Evolutionary conservation across 2,329 filamentous ascomycete genomes (phyloP).

Genomic region (Endothia cerciana): DNA sequence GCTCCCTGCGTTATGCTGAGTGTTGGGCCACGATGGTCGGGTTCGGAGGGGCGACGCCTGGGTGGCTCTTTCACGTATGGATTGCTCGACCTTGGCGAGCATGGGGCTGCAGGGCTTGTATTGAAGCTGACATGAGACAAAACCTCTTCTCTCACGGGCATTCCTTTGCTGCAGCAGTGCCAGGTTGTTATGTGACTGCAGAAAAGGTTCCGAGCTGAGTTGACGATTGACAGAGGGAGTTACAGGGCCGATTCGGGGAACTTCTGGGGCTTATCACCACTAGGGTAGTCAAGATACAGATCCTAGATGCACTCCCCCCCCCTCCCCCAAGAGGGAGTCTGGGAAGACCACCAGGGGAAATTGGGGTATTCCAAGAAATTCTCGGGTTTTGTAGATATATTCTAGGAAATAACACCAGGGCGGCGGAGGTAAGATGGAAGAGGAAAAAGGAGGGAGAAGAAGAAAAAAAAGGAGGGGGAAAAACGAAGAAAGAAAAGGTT

Average conservation of each 20-base stretch:
- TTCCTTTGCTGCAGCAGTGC: not conserved
- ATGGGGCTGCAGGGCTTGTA: not conserved
- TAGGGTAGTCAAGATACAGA: not conserved
- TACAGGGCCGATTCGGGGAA: not conserved
- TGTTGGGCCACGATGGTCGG: constrained; percentile 9
- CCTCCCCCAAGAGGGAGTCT: not conserved
- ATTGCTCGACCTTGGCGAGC: not conserved
- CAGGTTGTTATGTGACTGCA: not conserved
- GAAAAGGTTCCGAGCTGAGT: not conserved
- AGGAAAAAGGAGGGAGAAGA: no score
- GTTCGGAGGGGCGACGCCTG: not conserved
- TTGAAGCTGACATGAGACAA: constrained; percentile 5
- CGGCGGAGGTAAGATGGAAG: no score
- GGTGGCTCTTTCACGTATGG: not conserved
- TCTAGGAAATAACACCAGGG: no score
- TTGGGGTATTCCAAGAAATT: no score
- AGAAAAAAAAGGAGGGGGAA: no score
- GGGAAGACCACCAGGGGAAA: not conserved
- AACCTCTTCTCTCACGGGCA: not conserved
- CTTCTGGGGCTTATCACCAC: constrained; percentile 9
- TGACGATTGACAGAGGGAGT: not conserved
- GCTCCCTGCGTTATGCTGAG: not conserved
- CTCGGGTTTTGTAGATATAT: no score
- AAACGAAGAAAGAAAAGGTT: no score
- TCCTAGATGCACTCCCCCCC: not conserved